Evolutionary conservation across 169 alveolate genomes (phyloP).

Genomic region (Cryptosporidium sp.): DNA sequence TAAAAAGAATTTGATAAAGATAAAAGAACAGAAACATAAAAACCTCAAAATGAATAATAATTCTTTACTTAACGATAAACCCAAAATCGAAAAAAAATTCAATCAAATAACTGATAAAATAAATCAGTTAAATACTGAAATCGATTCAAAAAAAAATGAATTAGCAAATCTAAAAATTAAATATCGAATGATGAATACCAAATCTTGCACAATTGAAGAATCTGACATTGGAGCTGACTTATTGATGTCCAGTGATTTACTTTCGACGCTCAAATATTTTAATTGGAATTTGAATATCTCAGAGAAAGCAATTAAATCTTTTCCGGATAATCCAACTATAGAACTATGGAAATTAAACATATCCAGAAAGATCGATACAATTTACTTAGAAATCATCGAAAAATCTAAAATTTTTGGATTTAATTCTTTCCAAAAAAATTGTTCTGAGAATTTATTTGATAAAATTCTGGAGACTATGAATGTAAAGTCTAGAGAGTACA

Average conservation of each 20-base stretch:
- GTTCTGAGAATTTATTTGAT: neutral
- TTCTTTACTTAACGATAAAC: neutral
- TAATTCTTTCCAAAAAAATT: neutral
- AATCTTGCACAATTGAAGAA: neutral
- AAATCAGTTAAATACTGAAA: neutral
- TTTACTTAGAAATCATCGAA: conserved; percentile 4
- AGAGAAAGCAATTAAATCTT: neutral
- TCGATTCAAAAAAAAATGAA: neutral
- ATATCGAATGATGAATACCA: neutral
- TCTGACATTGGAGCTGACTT: neutral
- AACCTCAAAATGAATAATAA: neutral
- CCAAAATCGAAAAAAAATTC: neutral
- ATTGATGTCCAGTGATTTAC: neutral
- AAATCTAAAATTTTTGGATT: neutral
- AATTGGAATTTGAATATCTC: neutral
- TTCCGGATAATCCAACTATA: neutral
- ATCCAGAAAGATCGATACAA: neutral
- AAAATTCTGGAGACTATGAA: neutral
- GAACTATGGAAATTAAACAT: conserved; percentile 35
- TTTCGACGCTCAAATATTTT: conserved; percentile 16
- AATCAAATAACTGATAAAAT: neutral
- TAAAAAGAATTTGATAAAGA: neutral
- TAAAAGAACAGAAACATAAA: conserved; percentile 3
- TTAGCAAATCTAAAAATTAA: neutral
- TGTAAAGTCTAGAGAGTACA: neutral